These are phyloP conservation scores for Apiotrichum sp. DNA, from an alignment of 1,284 basidiomycete genomes.

Conservation along the genomic window DNA sequence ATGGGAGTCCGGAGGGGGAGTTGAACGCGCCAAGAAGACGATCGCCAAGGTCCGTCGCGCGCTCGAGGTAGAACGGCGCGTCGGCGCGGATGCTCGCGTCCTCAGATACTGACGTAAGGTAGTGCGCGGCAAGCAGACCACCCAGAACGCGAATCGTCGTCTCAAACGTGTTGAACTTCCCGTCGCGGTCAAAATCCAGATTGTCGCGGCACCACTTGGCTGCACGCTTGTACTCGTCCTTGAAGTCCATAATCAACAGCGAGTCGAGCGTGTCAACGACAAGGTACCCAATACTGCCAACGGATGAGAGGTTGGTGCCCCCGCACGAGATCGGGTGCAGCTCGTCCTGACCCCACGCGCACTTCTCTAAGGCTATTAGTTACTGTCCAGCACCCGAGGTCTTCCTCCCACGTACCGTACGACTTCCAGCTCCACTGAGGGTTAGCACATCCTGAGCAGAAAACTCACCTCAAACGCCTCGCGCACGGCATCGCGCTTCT, in stretches of 20 bases:
- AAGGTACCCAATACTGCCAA: slow-evolving; percentile 77
- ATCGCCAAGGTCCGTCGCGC: slow-evolving; percentile 73
- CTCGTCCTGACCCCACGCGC: slow-evolving; percentile 80
- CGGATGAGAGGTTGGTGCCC: slow-evolving; percentile 68
- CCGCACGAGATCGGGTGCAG: slow-evolving; percentile 70
- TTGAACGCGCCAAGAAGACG: slow-evolving; percentile 80
- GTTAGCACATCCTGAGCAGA: neutral
- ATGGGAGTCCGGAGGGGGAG: slow-evolving; percentile 72
- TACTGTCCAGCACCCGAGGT: neutral
- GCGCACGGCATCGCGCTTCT: slow-evolving; percentile 62
- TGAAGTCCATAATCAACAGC: slow-evolving; percentile 75
- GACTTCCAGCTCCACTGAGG: slow-evolving; percentile 68
- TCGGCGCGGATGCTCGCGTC: slow-evolving; percentile 49
- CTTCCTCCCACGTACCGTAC: slow-evolving; percentile 54
- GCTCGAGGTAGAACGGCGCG: slow-evolving; percentile 64
- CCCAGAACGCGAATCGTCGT: slow-evolving; percentile 76
- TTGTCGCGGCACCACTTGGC: slow-evolving; percentile 67
- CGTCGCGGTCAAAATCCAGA: slow-evolving; percentile 72
- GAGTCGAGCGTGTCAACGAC: slow-evolving; percentile 79
- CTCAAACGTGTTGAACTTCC: slow-evolving; percentile 84
- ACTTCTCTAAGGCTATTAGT: slow-evolving; percentile 53
- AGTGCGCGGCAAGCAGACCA: slow-evolving; percentile 75
- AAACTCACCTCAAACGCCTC: slow-evolving; percentile 66
- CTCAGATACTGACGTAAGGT: slow-evolving; percentile 51
- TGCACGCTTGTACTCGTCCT: slow-evolving; percentile 71